Evolutionary conservation across 192 early-diverging fungal species (phyloP), one percentile per base, ranked within the genome.

Genomic region (Rhizoclosmatium sp.): DNA sequence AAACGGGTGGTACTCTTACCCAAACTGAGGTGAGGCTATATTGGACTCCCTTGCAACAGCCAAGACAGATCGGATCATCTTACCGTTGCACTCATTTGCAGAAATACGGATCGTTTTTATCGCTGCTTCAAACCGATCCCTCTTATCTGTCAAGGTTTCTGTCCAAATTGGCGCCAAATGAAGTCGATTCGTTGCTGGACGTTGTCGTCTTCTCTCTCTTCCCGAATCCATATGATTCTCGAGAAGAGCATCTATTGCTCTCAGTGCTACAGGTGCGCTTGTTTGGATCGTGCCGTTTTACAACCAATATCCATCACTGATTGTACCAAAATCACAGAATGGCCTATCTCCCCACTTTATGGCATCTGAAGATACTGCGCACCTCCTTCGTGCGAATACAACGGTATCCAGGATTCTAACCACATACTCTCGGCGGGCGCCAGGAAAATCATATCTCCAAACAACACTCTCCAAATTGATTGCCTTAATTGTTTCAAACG

Each of bases 381-480:
- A 92, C 16, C 82, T 98, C 23, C 85, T 98, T 76, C 92, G 97
- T 42, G 95, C 96, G 74, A 98, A 98, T 86, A 97, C 95, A 16
- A 95, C 97, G 0, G 94, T 97, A 10, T 97, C 96, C n/a, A 92
- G 97, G 39, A 97, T 97, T 95, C 95, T 98, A 93, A 97, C 96
- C 47, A 96, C 96, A 1, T 99, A 99, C 82, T 97, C 96, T 0
- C 90, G 79, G 47, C 93, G 97, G 49, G 94, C 95, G 9, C 94
- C 94, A 4, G 96, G 96, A 41, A 95, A 97, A 86, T 92, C 93
- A 41, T 99, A 99, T 72, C 84, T 98, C 62, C 96, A 96, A 80
- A 90, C 92, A 23, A 93, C 95, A 31, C 70, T 90, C 46, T 92
- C 95, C 1, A 89, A 92, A 65, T 89, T 92, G 51, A 94, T 99